These are phyloP conservation scores for Pythium dissimile DNA, from an alignment of 352 stramenopile genomes.

Conservation along the genomic window DNA sequence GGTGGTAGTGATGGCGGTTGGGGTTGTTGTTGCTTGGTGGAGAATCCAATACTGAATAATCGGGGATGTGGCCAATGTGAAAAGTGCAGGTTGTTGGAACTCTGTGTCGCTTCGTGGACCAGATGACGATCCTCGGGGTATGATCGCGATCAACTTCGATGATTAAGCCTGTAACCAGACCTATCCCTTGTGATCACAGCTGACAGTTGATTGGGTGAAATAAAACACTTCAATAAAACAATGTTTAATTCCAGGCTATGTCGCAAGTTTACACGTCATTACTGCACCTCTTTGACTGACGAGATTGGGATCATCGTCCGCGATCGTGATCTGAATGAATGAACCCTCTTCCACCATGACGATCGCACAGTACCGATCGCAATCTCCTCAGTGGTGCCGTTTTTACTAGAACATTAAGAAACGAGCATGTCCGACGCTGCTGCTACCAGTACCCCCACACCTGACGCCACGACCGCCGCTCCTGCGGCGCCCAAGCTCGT, in stretches of 20 bases:
- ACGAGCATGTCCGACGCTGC: not conserved
- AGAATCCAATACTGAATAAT: not conserved
- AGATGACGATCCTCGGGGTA: slow-evolving; percentile 10
- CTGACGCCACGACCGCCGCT: too few species aligned
- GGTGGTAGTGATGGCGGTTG: not conserved
- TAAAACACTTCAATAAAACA: too few species aligned
- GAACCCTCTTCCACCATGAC: too few species aligned
- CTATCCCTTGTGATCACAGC: too few species aligned
- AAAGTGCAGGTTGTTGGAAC: not conserved
- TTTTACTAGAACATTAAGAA: not conserved
- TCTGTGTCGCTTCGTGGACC: slow-evolving; percentile 2
- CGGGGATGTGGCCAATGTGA: not conserved
- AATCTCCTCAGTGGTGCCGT: not conserved
- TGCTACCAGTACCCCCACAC: not conserved
- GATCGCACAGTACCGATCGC: not conserved
- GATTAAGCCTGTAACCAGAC: not conserved
- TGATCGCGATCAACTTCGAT: slow-evolving; percentile 1
- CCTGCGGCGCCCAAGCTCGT: slow-evolving; percentile 14
- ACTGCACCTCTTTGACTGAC: too few species aligned
- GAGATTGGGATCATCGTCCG: too few species aligned
- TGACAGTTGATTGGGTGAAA: too few species aligned
- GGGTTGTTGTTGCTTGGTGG: not conserved
- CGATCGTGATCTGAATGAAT: too few species aligned
- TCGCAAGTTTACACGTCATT: too few species aligned
- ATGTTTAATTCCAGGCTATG: too few species aligned